Evolutionary conservation across 1,139 yeast species (phyloP).

Genomic region (Zygosaccharomyces sapae): DNA sequence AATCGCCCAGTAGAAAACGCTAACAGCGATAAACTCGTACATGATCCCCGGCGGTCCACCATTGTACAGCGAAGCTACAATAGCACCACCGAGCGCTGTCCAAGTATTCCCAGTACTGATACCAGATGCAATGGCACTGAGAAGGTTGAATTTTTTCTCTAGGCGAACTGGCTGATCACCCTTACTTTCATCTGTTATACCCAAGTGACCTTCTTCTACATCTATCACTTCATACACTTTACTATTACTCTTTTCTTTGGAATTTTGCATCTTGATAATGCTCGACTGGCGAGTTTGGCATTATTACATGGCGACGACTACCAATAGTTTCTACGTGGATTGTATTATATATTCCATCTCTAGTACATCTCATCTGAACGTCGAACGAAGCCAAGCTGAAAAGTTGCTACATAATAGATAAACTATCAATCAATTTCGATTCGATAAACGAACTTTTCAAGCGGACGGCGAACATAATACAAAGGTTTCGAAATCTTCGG

Average conservation of each 20-base stretch:
- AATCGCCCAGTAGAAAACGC: conserved; percentile 11
- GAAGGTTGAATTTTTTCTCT: conserved; percentile 5
- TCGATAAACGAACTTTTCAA: background rate
- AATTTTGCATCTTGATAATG: background rate
- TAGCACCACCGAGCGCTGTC: conserved; percentile 12
- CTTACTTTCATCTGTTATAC: background rate
- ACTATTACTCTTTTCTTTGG: background rate
- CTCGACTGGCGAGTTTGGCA: background rate
- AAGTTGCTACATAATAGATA: too few relatives aligned
- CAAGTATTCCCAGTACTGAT: conserved; percentile 11
- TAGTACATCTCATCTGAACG: too few relatives aligned
- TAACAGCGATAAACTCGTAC: conserved; percentile 9
- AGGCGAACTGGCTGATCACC: conserved; percentile 3
- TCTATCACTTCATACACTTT: conserved; percentile 1
- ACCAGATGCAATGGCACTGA: conserved; percentile 10
- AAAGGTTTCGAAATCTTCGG: too few relatives aligned
- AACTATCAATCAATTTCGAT: background rate
- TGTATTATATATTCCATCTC: too few relatives aligned
- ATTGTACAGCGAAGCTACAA: conserved; percentile 9
- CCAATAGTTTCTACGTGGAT: background rate
- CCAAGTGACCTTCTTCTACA: conserved; percentile 7
- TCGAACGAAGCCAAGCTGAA: too few relatives aligned
- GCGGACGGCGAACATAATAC: background rate
- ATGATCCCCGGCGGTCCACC: conserved; percentile 12
- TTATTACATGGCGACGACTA: background rate